Base-by-base conservation (phyloP, 371 early-diverging fungal species). In the Rhizopus arrhizus region DNA sequence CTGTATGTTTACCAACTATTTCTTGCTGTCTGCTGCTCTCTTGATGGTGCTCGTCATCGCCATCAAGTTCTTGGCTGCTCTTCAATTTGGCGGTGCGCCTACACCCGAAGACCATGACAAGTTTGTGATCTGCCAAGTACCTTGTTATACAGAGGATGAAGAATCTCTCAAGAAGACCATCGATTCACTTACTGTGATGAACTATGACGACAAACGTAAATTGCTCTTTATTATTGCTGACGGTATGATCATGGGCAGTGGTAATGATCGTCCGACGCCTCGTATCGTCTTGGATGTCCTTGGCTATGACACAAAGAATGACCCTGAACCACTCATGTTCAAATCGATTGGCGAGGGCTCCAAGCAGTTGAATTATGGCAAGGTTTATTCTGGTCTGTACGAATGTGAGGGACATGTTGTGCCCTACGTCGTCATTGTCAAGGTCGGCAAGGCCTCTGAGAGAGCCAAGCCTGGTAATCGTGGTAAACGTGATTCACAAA, bases 401-500 rank as follows among this genome's bases (percentile, higher is more conserved):
- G 92, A 94, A 69, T 85, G 87, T 58, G 87, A 83, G 62, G 97
- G 93, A 9, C 94, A 92, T 52, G 86, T 90, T 41, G 91, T 97
- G 5, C 97, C 98, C 0, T 98, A 94, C 64, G 78, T 99, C 58
- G 95, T 98, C 1, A 84, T 99, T 4, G 95, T 91, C 75, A 99
- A 99, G 84, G 88, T 88, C 46, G 99, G 99, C 54, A 86, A 84
- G 34, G 88, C 90, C 1, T 83, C 82, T 22, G 93, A 93, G 71
- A 83, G 86, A 56, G 81, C 83, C 54, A 92, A 90, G 69, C 89
- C 95, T 9, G 98, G 97, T n/a, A 99, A 99, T 74, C 84, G 99
- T 46, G 99, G 99, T 66, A 99, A 99, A 84, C 92, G 99, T 69
- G 99, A 99, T 82, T 96, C 98, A 33, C 99, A 99, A 83, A 89